Evolutionary conservation across 2,329 filamentous ascomycete genomes (phyloP).

Genomic region (Trichoderma lentiforme): DNA sequence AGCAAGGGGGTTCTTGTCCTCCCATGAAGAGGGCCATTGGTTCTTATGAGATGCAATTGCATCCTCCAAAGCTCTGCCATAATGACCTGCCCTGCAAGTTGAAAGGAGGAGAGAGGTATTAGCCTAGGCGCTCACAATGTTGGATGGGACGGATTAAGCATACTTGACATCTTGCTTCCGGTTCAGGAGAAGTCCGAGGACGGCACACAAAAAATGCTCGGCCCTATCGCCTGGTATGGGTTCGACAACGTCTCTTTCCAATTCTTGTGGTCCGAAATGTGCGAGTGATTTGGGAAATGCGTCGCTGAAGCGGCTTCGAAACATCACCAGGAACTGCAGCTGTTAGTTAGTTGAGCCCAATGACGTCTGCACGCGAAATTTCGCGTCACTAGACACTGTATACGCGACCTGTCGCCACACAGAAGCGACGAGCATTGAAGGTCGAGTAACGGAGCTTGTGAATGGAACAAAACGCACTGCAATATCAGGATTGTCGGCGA

Average conservation of each 20-base stretch:
- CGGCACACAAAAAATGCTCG: conserved; percentile 83
- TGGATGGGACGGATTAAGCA: conserved; percentile 33
- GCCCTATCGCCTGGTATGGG: conserved; percentile 75
- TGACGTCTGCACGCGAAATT: conserved; percentile 46
- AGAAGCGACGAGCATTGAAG: background rate
- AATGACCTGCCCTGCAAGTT: conserved; percentile 73
- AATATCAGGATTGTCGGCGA: conserved; percentile 89
- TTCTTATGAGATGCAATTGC: conserved; percentile 78
- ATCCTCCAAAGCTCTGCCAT: conserved; percentile 89
- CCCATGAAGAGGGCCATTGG: conserved; percentile 88
- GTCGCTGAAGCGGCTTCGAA: conserved; percentile 87
- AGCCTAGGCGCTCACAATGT: background rate
- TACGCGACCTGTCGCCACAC: conserved; percentile 34
- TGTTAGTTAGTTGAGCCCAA: conserved; percentile 37
- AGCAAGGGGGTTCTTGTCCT: conserved; percentile 75
- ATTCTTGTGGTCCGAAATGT: conserved; percentile 91
- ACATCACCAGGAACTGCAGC: conserved; percentile 92
- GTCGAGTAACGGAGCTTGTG: background rate
- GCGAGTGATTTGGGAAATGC: conserved; percentile 82
- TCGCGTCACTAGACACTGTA: conserved; percentile 45
- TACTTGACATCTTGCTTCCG: conserved; percentile 99
- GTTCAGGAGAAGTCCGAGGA: conserved; percentile 85
- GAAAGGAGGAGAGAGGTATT: conserved; percentile 20
- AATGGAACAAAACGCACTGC: conserved; percentile 63
- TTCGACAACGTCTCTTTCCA: conserved; percentile 82